A percentile compares a stretch with the other conserved stretches of the same genome.
Conservation (phyloP, 768 basidiomycete genomes). For the Suillus fuscotomentosus region DNA sequence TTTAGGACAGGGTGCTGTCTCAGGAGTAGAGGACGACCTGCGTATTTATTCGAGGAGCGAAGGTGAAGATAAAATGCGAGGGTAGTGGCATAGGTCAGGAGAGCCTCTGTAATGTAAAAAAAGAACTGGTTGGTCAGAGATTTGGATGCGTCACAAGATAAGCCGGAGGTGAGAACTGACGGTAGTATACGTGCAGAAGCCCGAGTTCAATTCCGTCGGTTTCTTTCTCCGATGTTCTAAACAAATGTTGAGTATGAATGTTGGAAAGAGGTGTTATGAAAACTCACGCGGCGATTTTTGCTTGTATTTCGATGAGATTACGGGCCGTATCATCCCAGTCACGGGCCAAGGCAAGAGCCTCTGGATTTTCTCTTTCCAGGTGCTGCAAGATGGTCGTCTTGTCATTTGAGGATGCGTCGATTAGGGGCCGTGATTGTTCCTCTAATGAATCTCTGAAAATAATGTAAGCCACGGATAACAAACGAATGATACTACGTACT, state of each 20-base stretch:
- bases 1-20: conserved; percentile 69
- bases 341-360: conserved; percentile 74
- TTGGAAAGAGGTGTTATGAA: neutral
- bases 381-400: conserved; percentile 59
- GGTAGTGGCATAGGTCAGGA: conserved; percentile 85
- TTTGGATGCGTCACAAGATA: neutral
- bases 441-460: conserved; percentile 15
- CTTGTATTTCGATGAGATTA: conserved; percentile 49
- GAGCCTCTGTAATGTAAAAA: conserved; percentile 57
- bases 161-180: conserved; percentile 45
- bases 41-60: conserved; percentile 66
- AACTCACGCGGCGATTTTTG: conserved; percentile 54
- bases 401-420: conserved; percentile 45
- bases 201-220: conserved; percentile 59
- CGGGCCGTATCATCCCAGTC: conserved; percentile 78
- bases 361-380: conserved; percentile 74
- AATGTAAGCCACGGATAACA: neutral
- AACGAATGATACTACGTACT: conserved; percentile 21
- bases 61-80: conserved; percentile 93
- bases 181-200: conserved; percentile 84
- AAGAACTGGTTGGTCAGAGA: conserved; percentile 2
- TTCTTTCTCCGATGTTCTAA: conserved; percentile 48
- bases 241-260: conserved; percentile 1
- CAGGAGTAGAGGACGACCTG: conserved; percentile 58
- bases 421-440: conserved; percentile 3